Evolutionary conservation across 768 basidiomycete genomes (phyloP).

Genomic region (Amanita rimosa): DNA sequence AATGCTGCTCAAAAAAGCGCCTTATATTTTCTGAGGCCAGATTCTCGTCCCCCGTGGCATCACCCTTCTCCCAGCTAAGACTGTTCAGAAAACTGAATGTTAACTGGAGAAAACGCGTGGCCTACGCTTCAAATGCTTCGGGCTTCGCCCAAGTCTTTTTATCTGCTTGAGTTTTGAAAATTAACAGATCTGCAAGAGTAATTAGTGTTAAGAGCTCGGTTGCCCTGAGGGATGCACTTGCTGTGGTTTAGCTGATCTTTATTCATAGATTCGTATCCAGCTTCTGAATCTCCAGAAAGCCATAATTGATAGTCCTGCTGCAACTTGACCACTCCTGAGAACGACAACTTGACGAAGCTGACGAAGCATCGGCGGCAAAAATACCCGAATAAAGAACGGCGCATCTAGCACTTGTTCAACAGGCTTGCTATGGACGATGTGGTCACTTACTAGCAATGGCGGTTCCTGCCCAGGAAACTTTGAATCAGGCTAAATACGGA

Average conservation of each 20-base stretch:
- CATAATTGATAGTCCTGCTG: conserved; percentile 58
- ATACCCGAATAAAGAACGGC: conserved; percentile 72
- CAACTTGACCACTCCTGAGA: conserved; percentile 55
- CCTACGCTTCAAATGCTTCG: conserved; percentile 50
- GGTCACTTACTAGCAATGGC: conserved; percentile 19
- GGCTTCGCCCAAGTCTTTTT: conserved; percentile 55
- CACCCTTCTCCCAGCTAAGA: conserved; percentile 54
- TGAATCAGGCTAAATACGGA: background rate
- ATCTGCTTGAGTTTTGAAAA: conserved; percentile 57
- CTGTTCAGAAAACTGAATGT: background rate
- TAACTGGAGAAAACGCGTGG: background rate
- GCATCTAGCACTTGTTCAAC: conserved; percentile 28
- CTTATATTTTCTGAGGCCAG: conserved; percentile 61
- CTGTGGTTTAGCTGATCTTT: conserved; percentile 45
- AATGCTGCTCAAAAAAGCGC: conserved; percentile 77
- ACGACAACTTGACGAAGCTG: conserved; percentile 68
- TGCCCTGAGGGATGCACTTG: conserved; percentile 11
- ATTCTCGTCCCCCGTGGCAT: conserved; percentile 58
- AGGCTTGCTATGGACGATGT: background rate
- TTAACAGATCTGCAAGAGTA: conserved; percentile 29
- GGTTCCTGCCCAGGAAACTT: conserved; percentile 15
- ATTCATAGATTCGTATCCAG: conserved; percentile 36
- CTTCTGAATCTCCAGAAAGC: conserved; percentile 35
- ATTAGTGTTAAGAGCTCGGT: background rate
- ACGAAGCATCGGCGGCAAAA: conserved; percentile 72